phyloP scores from a whole-genome alignment of 1,284 basidiomycete species.

The Cryptococcus depauperatus region DNA sequence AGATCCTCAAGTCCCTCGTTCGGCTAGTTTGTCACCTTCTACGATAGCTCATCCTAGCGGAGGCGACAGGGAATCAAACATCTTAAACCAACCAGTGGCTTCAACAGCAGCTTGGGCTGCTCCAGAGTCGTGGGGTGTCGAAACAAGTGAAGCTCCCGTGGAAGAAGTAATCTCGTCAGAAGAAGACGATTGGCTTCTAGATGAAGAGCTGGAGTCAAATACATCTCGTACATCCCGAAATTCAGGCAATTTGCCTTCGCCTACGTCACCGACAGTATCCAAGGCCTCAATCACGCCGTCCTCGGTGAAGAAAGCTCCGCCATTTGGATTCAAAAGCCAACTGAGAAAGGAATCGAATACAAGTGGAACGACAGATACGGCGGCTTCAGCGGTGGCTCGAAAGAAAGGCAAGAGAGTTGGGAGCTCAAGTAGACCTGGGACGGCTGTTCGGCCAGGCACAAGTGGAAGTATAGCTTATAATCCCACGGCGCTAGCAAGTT shows the following conservation, averaged over 20 bases:
- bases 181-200: slow-evolving; percentile 30
- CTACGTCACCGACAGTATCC: slow-evolving; percentile 1
- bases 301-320: slow-evolving; percentile 21
- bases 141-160: slow-evolving; percentile 42
- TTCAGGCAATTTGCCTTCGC: too few species aligned
- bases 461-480: slow-evolving; percentile 14
- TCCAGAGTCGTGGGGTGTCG: slow-evolving; percentile 52
- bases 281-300: background rate
- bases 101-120: slow-evolving; percentile 47
- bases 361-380: slow-evolving; percentile 14
- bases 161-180: slow-evolving; percentile 20
- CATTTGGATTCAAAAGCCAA: slow-evolving; percentile 33
- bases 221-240: background rate
- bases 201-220: background rate
- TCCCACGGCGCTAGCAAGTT: slow-evolving; percentile 10
- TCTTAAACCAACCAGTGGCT: too few species aligned
- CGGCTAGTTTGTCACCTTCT: background rate
- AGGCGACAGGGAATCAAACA: too few species aligned
- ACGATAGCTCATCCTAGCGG: background rate
- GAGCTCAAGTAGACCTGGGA: slow-evolving; percentile 17
- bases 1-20: background rate
- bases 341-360: slow-evolving; percentile 3
- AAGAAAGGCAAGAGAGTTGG: slow-evolving; percentile 19
- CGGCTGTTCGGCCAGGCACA: slow-evolving; percentile 23
- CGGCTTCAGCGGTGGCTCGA: slow-evolving; percentile 11